Evolutionary conservation across 495 filamentous ascomycete species (phyloP), one percentile per base, ranked within the genome.

Genomic region (Penicillium herquei): DNA sequence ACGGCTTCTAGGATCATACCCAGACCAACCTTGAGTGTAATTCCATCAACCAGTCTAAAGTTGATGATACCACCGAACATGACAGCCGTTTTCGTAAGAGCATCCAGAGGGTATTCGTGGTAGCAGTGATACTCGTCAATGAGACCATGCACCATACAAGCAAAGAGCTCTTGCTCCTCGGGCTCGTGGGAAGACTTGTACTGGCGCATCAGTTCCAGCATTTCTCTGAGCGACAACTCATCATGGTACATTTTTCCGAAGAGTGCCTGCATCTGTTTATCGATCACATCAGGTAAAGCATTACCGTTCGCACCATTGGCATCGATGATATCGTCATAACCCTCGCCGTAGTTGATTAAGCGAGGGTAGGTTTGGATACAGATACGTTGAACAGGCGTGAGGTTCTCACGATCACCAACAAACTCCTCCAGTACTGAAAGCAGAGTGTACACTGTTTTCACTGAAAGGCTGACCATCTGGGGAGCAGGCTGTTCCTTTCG

Each of bases 41-140:
- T 84, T 26, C 89, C 86, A 47, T 90, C 87, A 48, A 98, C 89
- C 8, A 99, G 81, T 55, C 91, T 88, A 76, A 87, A 93, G 34
- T 90, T 89, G 55, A 99, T 96, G 57, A 99, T 96, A 42, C 93
- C 92, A 44, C 94, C 94, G 68, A 99, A 99, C 54, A 99, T 81
- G 17, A 97, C 92, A 5, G 94, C 93, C 1, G 94, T 98, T 11
- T 92, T 97, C 7, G 92, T 92, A 51, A 99, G 74, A 33, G 94
- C 94, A 59, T 94, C 92, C 5, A 96, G 79, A 4, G 95, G 95
- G 67, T 99, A 99, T 61, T 92, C 90, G 40, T 86, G 81, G 66
- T 96, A 99, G 68, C 95, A 96, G 43, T 87, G 85, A 67, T 97
- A 99, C 71, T 99, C 94, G 61, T 99, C 94, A 60, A 98, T 96